These are phyloP conservation scores for Pythium aphanidermatum DNA, from an alignment of 352 stramenopile genomes.

Conservation along the genomic window DNA sequence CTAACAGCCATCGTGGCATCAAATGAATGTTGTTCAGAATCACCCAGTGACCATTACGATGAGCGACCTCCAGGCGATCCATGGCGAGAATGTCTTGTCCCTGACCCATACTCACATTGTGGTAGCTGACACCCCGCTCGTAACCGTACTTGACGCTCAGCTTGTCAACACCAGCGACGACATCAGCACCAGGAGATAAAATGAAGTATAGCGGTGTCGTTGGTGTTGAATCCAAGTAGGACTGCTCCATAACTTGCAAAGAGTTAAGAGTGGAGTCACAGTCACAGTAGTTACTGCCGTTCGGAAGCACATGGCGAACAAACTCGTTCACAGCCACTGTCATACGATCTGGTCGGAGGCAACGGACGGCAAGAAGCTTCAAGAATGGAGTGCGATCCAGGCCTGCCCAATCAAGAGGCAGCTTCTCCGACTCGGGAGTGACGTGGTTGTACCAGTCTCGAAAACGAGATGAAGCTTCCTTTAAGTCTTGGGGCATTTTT, in stretches of 20 bases:
- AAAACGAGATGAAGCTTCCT: constrained; percentile 94
- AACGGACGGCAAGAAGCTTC: constrained; percentile 95
- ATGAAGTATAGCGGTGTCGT: constrained; percentile 97
- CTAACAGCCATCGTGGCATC: constrained; percentile 94
- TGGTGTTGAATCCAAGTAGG: constrained; percentile 92
- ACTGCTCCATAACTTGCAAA: constrained; percentile 95
- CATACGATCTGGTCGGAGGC: constrained; percentile 92
- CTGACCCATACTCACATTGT: constrained; percentile 98
- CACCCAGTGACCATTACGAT: constrained; percentile 96
- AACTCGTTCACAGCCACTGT: constrained; percentile 94
- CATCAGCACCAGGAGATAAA: constrained; percentile 93
- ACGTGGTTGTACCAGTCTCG: constrained; percentile 98
- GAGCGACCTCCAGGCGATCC: constrained; percentile 91
- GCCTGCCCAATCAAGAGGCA: constrained; percentile 94
- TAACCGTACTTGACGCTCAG: constrained; percentile 94
- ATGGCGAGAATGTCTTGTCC: constrained; percentile 95
- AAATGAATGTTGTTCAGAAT: constrained; percentile 98
- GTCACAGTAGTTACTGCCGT: constrained; percentile 93
- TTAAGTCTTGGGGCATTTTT: constrained; percentile 95
- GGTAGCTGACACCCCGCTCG: constrained; percentile 94
- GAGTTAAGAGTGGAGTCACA: constrained; percentile 95
- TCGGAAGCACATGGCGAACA: constrained; percentile 89
- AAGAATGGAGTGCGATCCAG: constrained; percentile 95
- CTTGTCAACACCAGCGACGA: constrained; percentile 93
- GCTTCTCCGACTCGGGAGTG: constrained; percentile 94